Evolutionary conservation across 768 basidiomycete species (phyloP), one percentile per base, ranked within the genome.

Genomic region (Xerocomus brunneocitrinus): DNA sequence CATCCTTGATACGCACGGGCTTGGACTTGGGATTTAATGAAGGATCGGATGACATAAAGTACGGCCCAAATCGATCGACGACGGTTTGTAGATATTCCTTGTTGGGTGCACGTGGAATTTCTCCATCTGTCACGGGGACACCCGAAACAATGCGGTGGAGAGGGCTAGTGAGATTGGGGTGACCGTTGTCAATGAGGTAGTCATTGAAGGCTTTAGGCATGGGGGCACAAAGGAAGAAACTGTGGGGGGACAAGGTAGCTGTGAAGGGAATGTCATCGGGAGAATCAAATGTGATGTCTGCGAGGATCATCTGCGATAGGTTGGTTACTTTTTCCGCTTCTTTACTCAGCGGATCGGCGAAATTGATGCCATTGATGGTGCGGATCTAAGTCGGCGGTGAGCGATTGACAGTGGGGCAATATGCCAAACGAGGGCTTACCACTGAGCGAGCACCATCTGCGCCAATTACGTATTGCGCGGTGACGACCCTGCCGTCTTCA

Each of bases 401-500:
- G 27, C 3, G 22, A 41, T 22, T 13, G 19, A n/a, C 9, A 9
- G 10, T 22, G 39, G 31, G 5, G 13, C 1, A n/a, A 7, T 12
- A 31, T 7, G 14, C 42, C 5, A 24, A 16, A 31, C n/a, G n/a
- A 28, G 7, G 14, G 24, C 36, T 25, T 13, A 41, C 46, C 2
- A 31, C 35, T 16, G 43, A 44, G 42, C 43, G 50, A 6, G 77
- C 67, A 8, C 81, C 81, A 58, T 82, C 80, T 3, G 81, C 79
- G 30, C 76, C 80, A 28, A 82, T 59, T 3, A 82, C 74, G 56
- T 79, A 80, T 36, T 69, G 72, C 8, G 80, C 67, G 4, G 64
- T 71, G 14, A 81, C 65, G 10, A 69, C 61, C 40, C 69, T 68
- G 1, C 80, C 79, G 28, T 73, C 71, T 22, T 81, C 77, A 52